Conservation (phyloP, 106 monocot species). For the Vanilla planifolia region DNA sequence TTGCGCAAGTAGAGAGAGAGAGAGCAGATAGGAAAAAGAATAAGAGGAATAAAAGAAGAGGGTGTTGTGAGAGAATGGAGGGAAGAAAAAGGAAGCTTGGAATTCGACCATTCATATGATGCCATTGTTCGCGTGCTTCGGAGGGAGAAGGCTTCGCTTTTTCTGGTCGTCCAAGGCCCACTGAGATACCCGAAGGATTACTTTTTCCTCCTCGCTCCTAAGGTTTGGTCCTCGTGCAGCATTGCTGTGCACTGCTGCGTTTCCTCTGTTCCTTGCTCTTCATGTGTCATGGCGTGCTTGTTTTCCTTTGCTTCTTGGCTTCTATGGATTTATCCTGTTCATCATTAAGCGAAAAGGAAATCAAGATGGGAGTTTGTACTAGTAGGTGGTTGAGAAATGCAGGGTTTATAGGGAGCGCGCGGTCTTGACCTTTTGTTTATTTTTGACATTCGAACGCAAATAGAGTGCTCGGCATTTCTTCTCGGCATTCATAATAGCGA, state of each 20-base stretch:
- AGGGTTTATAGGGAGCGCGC: neutral
- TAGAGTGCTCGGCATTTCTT: neutral
- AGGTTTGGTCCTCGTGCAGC: neutral
- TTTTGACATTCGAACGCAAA: neutral
- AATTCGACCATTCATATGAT: slow-evolving; percentile 35
- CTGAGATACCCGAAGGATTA: slow-evolving; percentile 5
- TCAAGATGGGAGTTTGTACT: slow-evolving; percentile 8
- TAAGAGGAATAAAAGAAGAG: slow-evolving; percentile 10
- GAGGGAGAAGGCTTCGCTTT: slow-evolving; percentile 23
- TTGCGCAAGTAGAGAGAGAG: slow-evolving; percentile 25
- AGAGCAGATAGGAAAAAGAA: slow-evolving; percentile 4
- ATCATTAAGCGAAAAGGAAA: neutral
- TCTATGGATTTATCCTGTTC: neutral
- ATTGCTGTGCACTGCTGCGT: too few species aligned
- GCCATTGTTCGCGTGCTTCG: slow-evolving; percentile 55
- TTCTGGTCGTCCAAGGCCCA: slow-evolving; percentile 11
- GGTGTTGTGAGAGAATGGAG: slow-evolving; percentile 3
- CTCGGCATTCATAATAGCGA: neutral
- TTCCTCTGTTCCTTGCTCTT: neutral
- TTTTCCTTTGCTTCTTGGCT: neutral
- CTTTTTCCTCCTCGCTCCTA: slow-evolving; percentile 2
- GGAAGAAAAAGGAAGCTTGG: slow-evolving; percentile 8
- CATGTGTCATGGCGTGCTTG: slow-evolving; percentile 2
- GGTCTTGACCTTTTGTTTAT: neutral
- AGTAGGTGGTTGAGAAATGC: neutral